Conservation (phyloP, 2,329 filamentous ascomycete genomes). For the Pseudogymnoascus sp. region DNA sequence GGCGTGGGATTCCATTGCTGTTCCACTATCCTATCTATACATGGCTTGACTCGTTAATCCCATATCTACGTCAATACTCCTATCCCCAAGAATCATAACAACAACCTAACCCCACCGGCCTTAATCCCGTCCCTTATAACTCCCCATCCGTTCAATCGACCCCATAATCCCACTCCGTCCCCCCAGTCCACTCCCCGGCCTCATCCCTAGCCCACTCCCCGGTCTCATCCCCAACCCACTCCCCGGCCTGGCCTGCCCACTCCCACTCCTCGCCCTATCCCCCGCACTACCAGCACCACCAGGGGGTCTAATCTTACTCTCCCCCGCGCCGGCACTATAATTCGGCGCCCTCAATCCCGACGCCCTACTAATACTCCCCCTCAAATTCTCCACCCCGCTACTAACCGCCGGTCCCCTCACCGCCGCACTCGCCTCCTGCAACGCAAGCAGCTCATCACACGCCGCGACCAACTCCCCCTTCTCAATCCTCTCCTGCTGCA, state of each 20-base stretch:
- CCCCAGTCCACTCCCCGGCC: conserved; percentile 28
- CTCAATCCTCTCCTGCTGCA: conserved; percentile 69
- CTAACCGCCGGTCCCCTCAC: conserved; percentile 22
- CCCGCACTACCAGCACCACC: too few species aligned
- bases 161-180: conserved; percentile 66
- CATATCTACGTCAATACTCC: background rate
- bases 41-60: background rate
- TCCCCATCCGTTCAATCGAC: conserved; percentile 83
- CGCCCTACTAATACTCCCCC: conserved; percentile 45
- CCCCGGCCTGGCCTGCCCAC: conserved; percentile 17
- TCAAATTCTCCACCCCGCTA: conserved; percentile 38
- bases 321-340: conserved; percentile 26
- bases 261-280: conserved; percentile 32
- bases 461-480: conserved; percentile 75
- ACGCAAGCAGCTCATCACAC: conserved; percentile 74
- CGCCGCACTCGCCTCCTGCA: conserved; percentile 45
- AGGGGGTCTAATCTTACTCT: conserved; percentile 37
- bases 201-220: conserved; percentile 27
- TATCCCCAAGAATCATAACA: background rate
- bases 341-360: conserved; percentile 54
- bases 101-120: too few species aligned
- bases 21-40: conserved; percentile 7
- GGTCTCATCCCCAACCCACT: too few species aligned
- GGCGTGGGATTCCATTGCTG: background rate
- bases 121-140: conserved; percentile 31